Percentiles rank a stretch among this genome's conserved stretches.
Evolutionary conservation across 1,284 basidiomycete genomes (phyloP).

Genomic region (Cryptococcus jaspeensis): DNA sequence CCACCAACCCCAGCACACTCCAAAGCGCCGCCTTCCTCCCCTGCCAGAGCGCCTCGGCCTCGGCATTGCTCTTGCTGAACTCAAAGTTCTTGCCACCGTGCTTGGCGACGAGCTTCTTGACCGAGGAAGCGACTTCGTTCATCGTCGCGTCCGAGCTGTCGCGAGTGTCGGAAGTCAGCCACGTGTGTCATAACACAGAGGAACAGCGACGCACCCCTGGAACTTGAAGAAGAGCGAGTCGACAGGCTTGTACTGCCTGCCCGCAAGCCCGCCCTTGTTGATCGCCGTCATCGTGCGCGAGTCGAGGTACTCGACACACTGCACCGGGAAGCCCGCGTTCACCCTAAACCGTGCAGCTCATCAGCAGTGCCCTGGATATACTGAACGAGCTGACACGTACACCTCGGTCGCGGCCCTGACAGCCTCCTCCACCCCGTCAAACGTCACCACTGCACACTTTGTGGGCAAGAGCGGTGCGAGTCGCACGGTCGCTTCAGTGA

Average conservation of each 20-base stretch:
- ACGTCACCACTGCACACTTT: slow-evolving; percentile 55
- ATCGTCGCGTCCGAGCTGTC: slow-evolving; percentile 59
- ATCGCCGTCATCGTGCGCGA: slow-evolving; percentile 67
- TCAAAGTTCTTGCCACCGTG: slow-evolving; percentile 70
- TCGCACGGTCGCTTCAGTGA: slow-evolving; percentile 84
- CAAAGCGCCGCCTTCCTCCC: slow-evolving; percentile 82
- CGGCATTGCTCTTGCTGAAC: slow-evolving; percentile 65
- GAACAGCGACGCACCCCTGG: slow-evolving; percentile 58
- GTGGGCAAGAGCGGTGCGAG: slow-evolving; percentile 79
- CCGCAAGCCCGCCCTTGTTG: slow-evolving; percentile 61
- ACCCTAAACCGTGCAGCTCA: slow-evolving; percentile 48
- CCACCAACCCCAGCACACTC: slow-evolving; percentile 65
- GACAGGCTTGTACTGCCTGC: slow-evolving; percentile 63
- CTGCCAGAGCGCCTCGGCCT: slow-evolving; percentile 76
- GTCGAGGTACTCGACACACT: slow-evolving; percentile 76
- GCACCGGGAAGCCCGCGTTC: slow-evolving; percentile 59
- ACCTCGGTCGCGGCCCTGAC: slow-evolving; percentile 63
- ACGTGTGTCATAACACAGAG: neutral
- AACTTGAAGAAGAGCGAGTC: slow-evolving; percentile 87
- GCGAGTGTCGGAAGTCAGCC: neutral
- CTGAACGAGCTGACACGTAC: too few relatives aligned
- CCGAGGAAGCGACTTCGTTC: slow-evolving; percentile 63
- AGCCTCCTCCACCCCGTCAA: slow-evolving; percentile 56
- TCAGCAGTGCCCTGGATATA: neutral
- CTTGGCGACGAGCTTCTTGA: slow-evolving; percentile 60